These are phyloP conservation scores for Trichomonas gallinae DNA, from an alignment of 208 protist genomes.

Conservation along the genomic window DNA sequence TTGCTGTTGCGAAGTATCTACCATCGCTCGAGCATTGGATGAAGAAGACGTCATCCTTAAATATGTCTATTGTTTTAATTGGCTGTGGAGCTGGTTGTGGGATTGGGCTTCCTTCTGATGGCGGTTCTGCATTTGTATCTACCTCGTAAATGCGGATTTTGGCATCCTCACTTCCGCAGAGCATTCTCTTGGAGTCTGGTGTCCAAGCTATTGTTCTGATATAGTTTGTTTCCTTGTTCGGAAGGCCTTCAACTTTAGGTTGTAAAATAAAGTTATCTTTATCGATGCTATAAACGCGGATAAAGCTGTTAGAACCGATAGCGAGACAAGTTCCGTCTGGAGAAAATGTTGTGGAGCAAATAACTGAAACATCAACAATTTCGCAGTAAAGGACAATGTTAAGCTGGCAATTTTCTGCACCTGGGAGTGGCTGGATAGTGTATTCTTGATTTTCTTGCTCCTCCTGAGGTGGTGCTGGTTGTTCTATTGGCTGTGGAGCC, in stretches of 20 bases:
- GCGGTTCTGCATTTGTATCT: neutral
- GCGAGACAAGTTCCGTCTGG: neutral
- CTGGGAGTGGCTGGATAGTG: neutral
- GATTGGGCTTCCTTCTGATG: neutral
- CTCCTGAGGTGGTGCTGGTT: neutral
- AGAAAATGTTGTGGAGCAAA: neutral
- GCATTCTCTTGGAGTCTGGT: neutral
- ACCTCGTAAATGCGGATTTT: neutral
- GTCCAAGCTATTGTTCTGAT: neutral
- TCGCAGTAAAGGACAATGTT: neutral
- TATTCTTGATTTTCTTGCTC: neutral
- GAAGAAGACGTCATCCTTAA: neutral
- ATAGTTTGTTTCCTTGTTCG: neutral
- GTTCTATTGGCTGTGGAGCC: neutral
- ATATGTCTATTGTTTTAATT: neutral
- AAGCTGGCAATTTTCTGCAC: neutral
- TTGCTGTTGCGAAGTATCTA: neutral
- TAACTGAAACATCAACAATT: conserved; percentile 12
- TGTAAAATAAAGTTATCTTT: neutral
- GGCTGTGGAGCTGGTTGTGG: neutral
- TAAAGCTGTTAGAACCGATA: neutral
- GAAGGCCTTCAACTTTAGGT: neutral
- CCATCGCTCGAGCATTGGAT: neutral
- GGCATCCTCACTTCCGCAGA: neutral
- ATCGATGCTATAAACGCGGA: neutral